phyloP scores from a whole-genome alignment of 345 rosid genomes.

The Ailanthus altissimus region DNA sequence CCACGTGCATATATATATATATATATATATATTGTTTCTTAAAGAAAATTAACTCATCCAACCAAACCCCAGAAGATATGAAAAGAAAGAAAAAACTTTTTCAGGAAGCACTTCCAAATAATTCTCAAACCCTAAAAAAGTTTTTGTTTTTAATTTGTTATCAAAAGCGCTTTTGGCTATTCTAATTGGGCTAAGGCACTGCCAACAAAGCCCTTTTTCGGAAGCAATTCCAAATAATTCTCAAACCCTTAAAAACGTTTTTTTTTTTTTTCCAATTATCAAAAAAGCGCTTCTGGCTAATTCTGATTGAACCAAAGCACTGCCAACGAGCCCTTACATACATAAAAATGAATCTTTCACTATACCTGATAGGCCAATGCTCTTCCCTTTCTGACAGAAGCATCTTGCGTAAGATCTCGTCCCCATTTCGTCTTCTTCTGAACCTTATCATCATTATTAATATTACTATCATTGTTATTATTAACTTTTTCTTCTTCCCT shows the following conservation, averaged over 20 bases:
- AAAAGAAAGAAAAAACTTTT: too few relatives aligned
- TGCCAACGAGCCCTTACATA: background rate
- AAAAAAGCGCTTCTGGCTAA: background rate
- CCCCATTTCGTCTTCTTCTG: slow-evolving; percentile 92
- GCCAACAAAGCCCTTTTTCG: background rate
- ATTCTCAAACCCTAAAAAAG: background rate
- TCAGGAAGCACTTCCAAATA: background rate
- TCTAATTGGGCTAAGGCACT: too few relatives aligned
- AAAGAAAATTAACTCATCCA: too few relatives aligned
- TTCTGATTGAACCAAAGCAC: background rate
- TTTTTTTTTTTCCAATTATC: too few relatives aligned
- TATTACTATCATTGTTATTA: background rate
- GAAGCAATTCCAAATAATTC: background rate
- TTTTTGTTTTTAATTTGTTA: too few relatives aligned
- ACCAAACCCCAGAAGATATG: too few relatives aligned
- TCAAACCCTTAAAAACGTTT: background rate
- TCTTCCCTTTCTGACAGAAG: slow-evolving; percentile 57
- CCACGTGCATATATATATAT: too few relatives aligned
- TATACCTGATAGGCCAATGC: slow-evolving; percentile 86
- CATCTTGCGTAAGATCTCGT: slow-evolving; percentile 66
- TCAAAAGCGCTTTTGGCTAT: too few relatives aligned
- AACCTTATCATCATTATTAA: slow-evolving; percentile 21
- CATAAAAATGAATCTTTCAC: background rate
- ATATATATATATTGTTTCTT: too few relatives aligned
- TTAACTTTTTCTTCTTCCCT: slow-evolving; percentile 43